These are phyloP conservation scores for Oxytropis ochrocephala DNA, from an alignment of 306 rosid genomes.

Conservation along the genomic window DNA sequence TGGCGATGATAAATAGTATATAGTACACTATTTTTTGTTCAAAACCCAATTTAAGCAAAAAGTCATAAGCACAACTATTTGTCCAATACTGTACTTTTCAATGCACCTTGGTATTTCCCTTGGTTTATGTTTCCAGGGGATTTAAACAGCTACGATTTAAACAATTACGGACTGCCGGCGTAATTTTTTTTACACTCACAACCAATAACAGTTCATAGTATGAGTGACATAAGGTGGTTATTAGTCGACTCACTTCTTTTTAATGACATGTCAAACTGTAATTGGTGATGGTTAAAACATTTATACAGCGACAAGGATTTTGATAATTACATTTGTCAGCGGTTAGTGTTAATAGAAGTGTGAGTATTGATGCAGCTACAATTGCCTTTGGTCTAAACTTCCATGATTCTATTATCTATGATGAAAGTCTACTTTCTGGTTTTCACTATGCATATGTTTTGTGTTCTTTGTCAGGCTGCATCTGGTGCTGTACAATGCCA, in stretches of 20 bases:
- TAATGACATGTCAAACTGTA: too few species aligned
- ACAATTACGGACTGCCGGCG: too few species aligned
- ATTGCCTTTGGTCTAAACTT: conserved; percentile 5
- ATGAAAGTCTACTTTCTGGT: neutral
- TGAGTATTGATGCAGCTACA: neutral
- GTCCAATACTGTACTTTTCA: neutral
- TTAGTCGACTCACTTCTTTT: too few species aligned
- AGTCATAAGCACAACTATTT: neutral
- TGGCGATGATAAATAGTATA: too few species aligned
- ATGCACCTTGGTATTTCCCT: neutral
- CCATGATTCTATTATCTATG: neutral
- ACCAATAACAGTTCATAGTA: too few species aligned
- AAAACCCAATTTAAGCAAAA: neutral
- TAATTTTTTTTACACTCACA: too few species aligned
- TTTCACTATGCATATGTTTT: neutral
- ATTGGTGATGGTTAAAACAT: too few species aligned
- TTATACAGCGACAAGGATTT: too few species aligned
- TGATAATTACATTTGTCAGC: neutral
- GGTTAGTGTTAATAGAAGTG: neutral
- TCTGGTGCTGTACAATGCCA: conserved; percentile 99
- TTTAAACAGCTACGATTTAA: neutral
- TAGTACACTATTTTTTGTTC: too few species aligned
- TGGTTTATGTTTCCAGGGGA: neutral
- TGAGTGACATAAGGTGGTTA: too few species aligned
- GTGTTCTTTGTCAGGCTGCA: conserved; percentile 59